Evolutionary conservation across 768 basidiomycete genomes (phyloP), one percentile per base, ranked within the genome.

Genomic region (Rhodosporidiobolus odoratus): DNA sequence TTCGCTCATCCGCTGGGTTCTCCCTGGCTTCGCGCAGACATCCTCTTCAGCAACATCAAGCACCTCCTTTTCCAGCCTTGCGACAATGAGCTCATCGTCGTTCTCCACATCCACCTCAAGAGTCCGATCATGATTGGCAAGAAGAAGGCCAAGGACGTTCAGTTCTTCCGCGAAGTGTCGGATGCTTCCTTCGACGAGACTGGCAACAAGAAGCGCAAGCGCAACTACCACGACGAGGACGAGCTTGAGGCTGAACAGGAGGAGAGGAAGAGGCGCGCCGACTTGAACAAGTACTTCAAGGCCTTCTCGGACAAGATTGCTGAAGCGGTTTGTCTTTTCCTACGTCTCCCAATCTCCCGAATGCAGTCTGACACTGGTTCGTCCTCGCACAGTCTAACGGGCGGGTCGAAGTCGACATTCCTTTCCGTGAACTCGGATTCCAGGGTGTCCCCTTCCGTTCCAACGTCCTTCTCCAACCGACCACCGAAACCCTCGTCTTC

Each of bases 21-120:
- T 50, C 23, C 23, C 16, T 32, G 13, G 15, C 25, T 7, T 45
- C 32, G 30, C 59, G 41, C 77, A 95, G 95, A 99, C 79, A 84
- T 99, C 19, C 83, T 97, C 16, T 99, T 97, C 82, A 88, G 86
- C 81, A 99, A 99, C 79, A 88, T 99, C 83, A 96, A 95, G 79
- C 95, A 99, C 80, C 83, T 98, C 16, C 96, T 98, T 82, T 98
- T 99, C 86, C 96, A 99, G 78, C 95, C 96, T 3, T 97, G 95
- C 77, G 96, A 99, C 73, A 88, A 91, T 74, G 96, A 99, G 79
- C 82, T 98, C 27, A 84, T 97, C 62, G 94, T 96, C 65, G 88
- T 99, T 71, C 86, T 96, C 40, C 96, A 99, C 79, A 81, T 96
- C 60, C 91, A 98, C 79, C 84, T 99, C 60, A 96, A 86, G 80